Evolutionary conservation across 805 yeast genomes (phyloP).

Genomic region (Danielia oregonensis): DNA sequence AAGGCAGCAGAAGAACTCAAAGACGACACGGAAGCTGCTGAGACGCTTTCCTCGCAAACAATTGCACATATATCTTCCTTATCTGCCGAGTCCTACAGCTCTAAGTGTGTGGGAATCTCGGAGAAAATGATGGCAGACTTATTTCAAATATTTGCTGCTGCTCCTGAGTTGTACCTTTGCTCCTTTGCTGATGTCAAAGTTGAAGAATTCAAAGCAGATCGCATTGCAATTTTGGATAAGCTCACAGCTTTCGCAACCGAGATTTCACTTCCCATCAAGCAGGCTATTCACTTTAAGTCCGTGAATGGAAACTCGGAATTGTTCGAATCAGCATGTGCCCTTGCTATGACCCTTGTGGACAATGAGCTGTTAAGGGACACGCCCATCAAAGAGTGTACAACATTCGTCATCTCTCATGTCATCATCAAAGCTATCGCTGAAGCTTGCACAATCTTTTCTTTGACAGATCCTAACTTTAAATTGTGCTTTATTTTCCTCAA

Average conservation of each 20-base stretch:
- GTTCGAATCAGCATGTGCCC: slow-evolving; percentile 32
- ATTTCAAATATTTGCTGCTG: slow-evolving; percentile 28
- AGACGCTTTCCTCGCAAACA: no score
- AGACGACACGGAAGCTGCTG: background rate
- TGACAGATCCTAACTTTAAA: slow-evolving; percentile 35
- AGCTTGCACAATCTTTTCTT: slow-evolving; percentile 28
- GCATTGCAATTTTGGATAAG: background rate
- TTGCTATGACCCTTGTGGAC: slow-evolving; percentile 28
- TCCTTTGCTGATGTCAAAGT: background rate
- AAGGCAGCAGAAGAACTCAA: slow-evolving; percentile 1
- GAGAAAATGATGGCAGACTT: slow-evolving; percentile 32
- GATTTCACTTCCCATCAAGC: slow-evolving; percentile 22
- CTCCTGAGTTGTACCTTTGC: slow-evolving; percentile 30
- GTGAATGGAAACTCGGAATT: slow-evolving; percentile 16
- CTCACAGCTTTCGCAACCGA: slow-evolving; percentile 19
- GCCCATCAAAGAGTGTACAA: slow-evolving; percentile 8
- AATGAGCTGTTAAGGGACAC: background rate
- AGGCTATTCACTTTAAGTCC: slow-evolving; percentile 19
- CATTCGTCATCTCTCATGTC: slow-evolving; percentile 24
- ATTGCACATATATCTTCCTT: background rate
- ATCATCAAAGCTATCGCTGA: slow-evolving; percentile 34
- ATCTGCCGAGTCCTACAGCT: slow-evolving; percentile 1
- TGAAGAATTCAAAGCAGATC: background rate
- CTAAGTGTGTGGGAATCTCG: background rate
- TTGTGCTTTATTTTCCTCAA: slow-evolving; percentile 33